Percentiles rank a stretch among this genome's conserved stretches.
Evolutionary conservation across 2,329 filamentous ascomycete genomes (phyloP).

Genomic region (Alternaria triticina): DNA sequence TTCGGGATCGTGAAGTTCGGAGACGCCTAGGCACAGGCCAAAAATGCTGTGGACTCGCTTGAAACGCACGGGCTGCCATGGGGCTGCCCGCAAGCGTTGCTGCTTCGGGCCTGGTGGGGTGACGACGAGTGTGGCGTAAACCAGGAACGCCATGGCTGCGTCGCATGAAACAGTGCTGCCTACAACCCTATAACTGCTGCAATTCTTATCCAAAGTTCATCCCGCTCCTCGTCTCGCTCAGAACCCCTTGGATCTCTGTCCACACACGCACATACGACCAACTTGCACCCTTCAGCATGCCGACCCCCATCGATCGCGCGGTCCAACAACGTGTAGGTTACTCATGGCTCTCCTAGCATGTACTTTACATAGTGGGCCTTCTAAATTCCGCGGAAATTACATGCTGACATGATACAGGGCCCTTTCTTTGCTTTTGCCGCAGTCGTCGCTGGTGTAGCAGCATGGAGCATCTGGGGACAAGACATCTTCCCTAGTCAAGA

Average conservation of each 20-base stretch:
- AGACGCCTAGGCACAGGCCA: constrained; percentile 1
- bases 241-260: no score
- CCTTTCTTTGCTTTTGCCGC: constrained; percentile 69
- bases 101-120: constrained; percentile 25
- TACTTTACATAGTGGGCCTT: constrained; percentile 30
- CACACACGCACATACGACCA: background rate
- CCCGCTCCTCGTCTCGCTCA: no score
- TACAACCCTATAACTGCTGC: background rate
- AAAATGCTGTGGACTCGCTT: constrained; percentile 48
- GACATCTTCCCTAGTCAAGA: constrained; percentile 84
- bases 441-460: constrained; percentile 79
- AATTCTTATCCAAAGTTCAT: background rate
- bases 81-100: constrained; percentile 29
- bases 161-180: constrained; percentile 18
- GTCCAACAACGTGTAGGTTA: constrained; percentile 52
- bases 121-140: constrained; percentile 37
- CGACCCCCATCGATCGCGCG: constrained; percentile 57
- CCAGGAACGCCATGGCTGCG: constrained; percentile 1
- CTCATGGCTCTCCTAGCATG: constrained; percentile 25
- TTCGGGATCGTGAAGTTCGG: constrained; percentile 31
- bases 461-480: constrained; percentile 83
- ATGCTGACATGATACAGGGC: constrained; percentile 23
- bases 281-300: constrained; percentile 46
- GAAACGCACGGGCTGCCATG: constrained; percentile 36
- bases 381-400: background rate